Conservation (phyloP, 179 eudicot species). For the Spergularia azorica region DNA sequence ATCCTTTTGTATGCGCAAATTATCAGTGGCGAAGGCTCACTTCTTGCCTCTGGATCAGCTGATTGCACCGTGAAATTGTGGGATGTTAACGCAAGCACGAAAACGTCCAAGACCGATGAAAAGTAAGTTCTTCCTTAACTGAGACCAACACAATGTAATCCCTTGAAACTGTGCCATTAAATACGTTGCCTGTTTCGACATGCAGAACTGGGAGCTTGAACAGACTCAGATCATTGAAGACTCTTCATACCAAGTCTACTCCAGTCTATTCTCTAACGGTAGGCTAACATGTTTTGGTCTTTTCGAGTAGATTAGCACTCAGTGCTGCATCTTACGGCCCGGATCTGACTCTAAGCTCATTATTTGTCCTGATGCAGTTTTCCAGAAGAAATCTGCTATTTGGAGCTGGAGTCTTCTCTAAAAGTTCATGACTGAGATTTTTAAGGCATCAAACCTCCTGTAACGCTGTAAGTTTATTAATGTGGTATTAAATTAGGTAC, state of each 20-base stretch:
- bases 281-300: constrained; percentile 18
- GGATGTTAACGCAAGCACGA: constrained; percentile 87
- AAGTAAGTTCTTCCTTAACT: constrained; percentile 49
- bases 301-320: background rate
- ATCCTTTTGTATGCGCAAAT: background rate
- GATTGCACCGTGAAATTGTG: constrained; percentile 95
- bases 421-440: constrained; percentile 26
- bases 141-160: background rate
- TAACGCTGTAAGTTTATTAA: constrained; percentile 2
- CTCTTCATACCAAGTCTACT: constrained; percentile 85
- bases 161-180: background rate
- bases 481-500: constrained; percentile 6
- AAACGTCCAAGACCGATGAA: constrained; percentile 60
- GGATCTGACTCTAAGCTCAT: background rate
- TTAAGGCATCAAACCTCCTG: constrained; percentile 17
- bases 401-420: constrained; percentile 83
- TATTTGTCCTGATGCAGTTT: constrained; percentile 47
- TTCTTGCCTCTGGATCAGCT: constrained; percentile 99
- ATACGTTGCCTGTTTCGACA: constrained; percentile 11
- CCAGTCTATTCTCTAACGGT: constrained; percentile 88
- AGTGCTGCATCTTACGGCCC: background rate
- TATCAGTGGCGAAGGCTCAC: constrained; percentile 94
- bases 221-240: constrained; percentile 84
- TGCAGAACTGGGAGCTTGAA: constrained; percentile 69
- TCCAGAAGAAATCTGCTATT: constrained; percentile 86